phyloP scores from a whole-genome alignment of 331 rosid species.

The Arachis monticola region DNA sequence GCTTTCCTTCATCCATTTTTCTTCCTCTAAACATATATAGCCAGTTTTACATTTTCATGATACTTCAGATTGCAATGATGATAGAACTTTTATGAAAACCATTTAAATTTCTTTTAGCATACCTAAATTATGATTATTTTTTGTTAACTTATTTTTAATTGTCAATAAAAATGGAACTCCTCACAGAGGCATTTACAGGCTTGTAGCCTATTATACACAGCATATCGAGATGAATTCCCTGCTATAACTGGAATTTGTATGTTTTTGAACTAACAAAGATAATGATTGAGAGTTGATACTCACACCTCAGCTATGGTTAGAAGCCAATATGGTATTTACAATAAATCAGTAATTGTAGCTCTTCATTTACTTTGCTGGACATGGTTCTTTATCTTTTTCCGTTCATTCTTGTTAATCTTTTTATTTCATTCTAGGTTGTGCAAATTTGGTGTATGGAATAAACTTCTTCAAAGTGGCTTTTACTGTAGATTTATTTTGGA shows the following conservation, averaged over 20 bases:
- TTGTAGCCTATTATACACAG: no score
- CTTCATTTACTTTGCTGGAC: not conserved
- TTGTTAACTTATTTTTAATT: no score
- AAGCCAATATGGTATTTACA: constrained; percentile 25
- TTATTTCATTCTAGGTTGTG: not conserved
- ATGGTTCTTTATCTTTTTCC: constrained; percentile 6
- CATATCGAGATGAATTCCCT: no score
- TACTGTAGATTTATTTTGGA: not conserved
- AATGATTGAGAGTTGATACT: constrained; percentile 3
- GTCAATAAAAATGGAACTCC: no score
- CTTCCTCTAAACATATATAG: constrained; percentile 35
- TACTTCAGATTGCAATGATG: no score
- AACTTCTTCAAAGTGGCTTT: not conserved
- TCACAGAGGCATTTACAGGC: no score
- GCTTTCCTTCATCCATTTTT: constrained; percentile 46
- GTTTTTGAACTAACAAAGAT: no score
- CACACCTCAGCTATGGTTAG: constrained; percentile 10
- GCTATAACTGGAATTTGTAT: no score
- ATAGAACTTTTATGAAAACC: no score
- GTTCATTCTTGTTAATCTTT: constrained; percentile 16
- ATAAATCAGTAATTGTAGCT: constrained; percentile 10
- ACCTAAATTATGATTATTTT: no score
- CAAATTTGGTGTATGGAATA: not conserved
- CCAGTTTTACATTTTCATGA: constrained; percentile 24
- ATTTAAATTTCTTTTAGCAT: no score